Evolutionary conservation across 495 filamentous ascomycete species (phyloP).

Genomic region (Tuber calosporum): DNA sequence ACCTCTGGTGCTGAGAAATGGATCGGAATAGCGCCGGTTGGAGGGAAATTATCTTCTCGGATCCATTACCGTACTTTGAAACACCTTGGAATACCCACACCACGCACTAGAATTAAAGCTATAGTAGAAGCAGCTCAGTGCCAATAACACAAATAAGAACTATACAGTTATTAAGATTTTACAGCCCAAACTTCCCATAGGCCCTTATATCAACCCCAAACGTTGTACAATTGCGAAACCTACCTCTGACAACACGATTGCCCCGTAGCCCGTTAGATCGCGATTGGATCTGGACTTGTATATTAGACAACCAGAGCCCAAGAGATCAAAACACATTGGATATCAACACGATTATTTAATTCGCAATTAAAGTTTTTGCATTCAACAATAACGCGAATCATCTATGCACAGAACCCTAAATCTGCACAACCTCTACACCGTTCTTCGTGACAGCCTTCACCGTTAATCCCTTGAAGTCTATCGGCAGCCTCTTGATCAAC

Average conservation of each 20-base stretch:
- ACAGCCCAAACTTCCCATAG: background rate
- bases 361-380: background rate
- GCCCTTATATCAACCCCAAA: background rate
- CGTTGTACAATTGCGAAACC: background rate
- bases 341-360: background rate
- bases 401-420: constrained; percentile 20
- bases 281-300: background rate
- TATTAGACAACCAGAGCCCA: background rate
- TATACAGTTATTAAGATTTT: background rate
- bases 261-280: background rate
- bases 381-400: background rate
- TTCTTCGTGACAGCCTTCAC: constrained; percentile 94
- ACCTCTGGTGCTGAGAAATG: background rate
- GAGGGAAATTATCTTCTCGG: background rate
- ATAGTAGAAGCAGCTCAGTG: background rate
- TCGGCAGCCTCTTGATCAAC: constrained; percentile 77
- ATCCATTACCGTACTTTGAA: background rate
- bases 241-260: background rate
- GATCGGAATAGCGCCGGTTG: background rate
- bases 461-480: constrained; percentile 93
- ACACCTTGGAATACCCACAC: background rate
- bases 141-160: background rate
- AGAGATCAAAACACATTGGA: background rate
- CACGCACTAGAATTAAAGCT: background rate
- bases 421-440: constrained; percentile 67